phyloP scores from a whole-genome alignment of 2,329 filamentous ascomycete species.

The Trichoderma citrinoviride region DNA sequence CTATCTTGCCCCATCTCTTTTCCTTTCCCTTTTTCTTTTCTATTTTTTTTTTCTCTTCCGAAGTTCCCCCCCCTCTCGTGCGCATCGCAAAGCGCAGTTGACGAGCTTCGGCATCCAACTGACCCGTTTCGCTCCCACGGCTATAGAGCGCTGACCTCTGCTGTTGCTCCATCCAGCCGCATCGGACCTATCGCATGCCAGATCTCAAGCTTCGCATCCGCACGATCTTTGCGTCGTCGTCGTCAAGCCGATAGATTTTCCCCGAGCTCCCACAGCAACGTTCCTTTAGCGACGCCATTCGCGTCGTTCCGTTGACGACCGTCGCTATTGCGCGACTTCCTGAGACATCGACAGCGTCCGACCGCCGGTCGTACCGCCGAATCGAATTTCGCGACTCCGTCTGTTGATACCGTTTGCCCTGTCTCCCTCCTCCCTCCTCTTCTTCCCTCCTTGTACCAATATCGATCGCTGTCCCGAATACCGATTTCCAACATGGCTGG shows the following conservation, averaged over 20 bases:
- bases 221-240: constrained; percentile 14
- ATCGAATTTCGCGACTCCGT: constrained; percentile 2
- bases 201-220: constrained; percentile 14
- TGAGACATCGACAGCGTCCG: constrained; percentile 6
- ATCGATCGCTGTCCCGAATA: constrained; percentile 4
- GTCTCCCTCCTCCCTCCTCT: not conserved
- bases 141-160: constrained; percentile 5
- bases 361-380: constrained; percentile 11
- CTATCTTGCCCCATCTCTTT: constrained; percentile 16
- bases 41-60: not conserved
- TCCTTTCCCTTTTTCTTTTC: not conserved
- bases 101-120: constrained; percentile 9
- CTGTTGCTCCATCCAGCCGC: constrained; percentile 8
- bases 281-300: not conserved
- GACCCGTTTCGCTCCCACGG: constrained; percentile 8
- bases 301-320: not conserved
- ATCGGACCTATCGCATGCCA: constrained; percentile 15
- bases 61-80: not conserved
- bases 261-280: not conserved
- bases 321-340: constrained; percentile 18
- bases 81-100: constrained; percentile 1
- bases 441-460: not conserved
- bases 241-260: constrained; percentile 8
- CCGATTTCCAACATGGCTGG: constrained; percentile 66
- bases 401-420: not conserved